phyloP scores from a whole-genome alignment of 805 yeast genomes.

The Torulaspora gathmanii region DNA sequence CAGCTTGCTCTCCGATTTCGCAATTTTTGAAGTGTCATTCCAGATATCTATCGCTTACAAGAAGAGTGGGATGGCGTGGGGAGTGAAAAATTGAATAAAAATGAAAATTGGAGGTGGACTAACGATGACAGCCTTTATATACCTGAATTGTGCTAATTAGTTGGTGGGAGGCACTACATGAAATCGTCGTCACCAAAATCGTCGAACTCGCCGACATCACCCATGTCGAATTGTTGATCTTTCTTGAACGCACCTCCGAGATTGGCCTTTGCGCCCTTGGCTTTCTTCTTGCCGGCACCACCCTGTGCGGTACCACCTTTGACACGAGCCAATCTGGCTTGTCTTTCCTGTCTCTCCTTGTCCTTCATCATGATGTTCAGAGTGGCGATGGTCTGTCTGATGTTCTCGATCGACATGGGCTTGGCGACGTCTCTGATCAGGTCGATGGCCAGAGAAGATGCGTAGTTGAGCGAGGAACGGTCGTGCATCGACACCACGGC shows the following conservation, averaged over 20 bases:
- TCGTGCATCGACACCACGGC: constrained; percentile 57
- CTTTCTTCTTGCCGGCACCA: constrained; percentile 95
- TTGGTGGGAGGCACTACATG: constrained; percentile 47
- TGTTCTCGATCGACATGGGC: constrained; percentile 76
- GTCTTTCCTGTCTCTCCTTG: constrained; percentile 86
- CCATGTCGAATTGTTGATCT: constrained; percentile 55
- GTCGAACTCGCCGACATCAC: constrained; percentile 42
- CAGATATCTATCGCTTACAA: not conserved
- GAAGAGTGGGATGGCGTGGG: constrained; percentile 10
- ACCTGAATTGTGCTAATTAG: not conserved
- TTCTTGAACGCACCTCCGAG: constrained; percentile 60
- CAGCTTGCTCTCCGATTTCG: not conserved
- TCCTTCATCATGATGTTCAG: constrained; percentile 76
- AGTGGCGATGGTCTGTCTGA: constrained; percentile 81
- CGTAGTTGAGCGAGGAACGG: constrained; percentile 59
- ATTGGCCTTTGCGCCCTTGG: constrained; percentile 68
- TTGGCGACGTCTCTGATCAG: constrained; percentile 76
- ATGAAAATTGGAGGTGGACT: not conserved
- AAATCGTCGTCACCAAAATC: constrained; percentile 79
- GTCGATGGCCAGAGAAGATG: constrained; percentile 75
- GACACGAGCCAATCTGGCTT: constrained; percentile 66
- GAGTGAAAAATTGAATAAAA: not conserved
- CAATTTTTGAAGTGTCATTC: not conserved
- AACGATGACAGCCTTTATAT: not conserved
- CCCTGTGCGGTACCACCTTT: constrained; percentile 84